A percentile compares a stretch with the other conserved stretches of the same genome.
Conservation (phyloP, 306 rosid species). For the Nissolia schottii region DNA sequence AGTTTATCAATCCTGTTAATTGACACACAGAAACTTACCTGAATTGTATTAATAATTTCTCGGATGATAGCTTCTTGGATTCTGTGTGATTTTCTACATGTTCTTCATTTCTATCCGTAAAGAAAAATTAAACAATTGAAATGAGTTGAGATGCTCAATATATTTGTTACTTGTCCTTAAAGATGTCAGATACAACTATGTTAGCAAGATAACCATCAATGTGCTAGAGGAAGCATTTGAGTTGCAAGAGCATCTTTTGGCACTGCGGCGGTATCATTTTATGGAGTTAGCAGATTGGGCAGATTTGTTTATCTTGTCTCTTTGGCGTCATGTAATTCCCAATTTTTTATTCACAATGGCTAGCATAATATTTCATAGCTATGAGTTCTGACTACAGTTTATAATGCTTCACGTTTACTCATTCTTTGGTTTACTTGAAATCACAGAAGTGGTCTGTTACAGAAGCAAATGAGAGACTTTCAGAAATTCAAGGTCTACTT, state of each 20-base stretch:
- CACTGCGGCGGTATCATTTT: slow-evolving; percentile 82
- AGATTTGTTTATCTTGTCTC: slow-evolving; percentile 84
- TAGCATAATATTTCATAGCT: slow-evolving; percentile 20
- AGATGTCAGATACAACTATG: slow-evolving; percentile 65
- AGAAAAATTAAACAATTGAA: slow-evolving; percentile 11
- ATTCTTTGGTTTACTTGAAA: slow-evolving; percentile 35
- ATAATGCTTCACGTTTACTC: slow-evolving; percentile 18
- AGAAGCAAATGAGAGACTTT: slow-evolving; percentile 73
- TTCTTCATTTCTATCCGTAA: background rate
- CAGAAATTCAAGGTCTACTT: slow-evolving; percentile 86
- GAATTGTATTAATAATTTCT: slow-evolving; percentile 3
- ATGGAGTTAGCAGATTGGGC: slow-evolving; percentile 98
- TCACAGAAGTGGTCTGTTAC: slow-evolving; percentile 76
- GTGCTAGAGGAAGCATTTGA: slow-evolving; percentile 86
- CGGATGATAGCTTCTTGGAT: slow-evolving; percentile 1
- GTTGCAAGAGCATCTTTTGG: slow-evolving; percentile 81
- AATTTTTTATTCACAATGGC: slow-evolving; percentile 21
- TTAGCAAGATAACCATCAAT: slow-evolving; percentile 86
- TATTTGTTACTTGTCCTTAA: slow-evolving; percentile 47
- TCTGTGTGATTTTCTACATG: background rate
- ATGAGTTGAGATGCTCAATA: slow-evolving; percentile 17
- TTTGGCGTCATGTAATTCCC: slow-evolving; percentile 76
- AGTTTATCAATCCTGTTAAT: background rate
- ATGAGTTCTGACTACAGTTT: slow-evolving; percentile 1
- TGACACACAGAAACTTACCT: background rate